Evolutionary conservation across 305 asterid species (phyloP).

Genomic region (Solanum hybrid): DNA sequence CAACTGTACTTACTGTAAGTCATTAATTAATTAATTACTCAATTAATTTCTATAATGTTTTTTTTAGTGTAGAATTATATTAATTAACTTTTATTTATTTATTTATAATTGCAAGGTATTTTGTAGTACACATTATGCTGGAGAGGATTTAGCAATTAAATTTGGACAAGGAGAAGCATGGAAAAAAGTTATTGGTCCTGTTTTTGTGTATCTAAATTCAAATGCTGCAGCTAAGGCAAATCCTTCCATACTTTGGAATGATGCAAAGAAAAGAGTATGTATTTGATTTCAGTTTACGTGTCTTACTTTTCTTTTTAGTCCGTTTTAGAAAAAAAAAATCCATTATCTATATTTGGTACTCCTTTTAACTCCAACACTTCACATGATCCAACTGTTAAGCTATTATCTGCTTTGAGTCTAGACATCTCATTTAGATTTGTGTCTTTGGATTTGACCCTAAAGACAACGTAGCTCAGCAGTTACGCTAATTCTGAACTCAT

Average conservation of each 20-base stretch:
- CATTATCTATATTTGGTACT: not conserved
- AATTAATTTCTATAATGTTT: not conserved
- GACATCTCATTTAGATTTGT: not conserved
- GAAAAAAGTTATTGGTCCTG: constrained; percentile 72
- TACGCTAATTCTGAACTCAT: not conserved
- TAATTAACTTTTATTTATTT: not conserved
- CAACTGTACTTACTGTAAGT: constrained; percentile 43
- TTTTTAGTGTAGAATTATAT: not conserved
- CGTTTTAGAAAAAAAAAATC: not conserved
- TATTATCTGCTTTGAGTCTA: not conserved
- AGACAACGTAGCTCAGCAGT: not conserved
- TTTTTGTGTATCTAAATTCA: constrained; percentile 48
- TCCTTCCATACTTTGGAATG: constrained; percentile 51
- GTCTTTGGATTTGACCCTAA: not conserved
- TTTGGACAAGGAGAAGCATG: constrained; percentile 36
- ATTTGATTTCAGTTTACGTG: not conserved
- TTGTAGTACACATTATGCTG: constrained; percentile 52
- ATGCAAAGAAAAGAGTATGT: constrained; percentile 55
- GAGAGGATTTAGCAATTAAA: constrained; percentile 29
- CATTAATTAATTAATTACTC: not conserved
- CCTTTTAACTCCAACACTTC: not conserved
- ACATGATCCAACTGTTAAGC: not conserved
- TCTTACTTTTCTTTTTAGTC: not conserved
- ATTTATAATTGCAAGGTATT: constrained; percentile 35
- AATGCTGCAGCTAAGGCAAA: constrained; percentile 10